Base-by-base conservation (phyloP, 179 eudicot genomes). In the Nepenthes alata region DNA sequence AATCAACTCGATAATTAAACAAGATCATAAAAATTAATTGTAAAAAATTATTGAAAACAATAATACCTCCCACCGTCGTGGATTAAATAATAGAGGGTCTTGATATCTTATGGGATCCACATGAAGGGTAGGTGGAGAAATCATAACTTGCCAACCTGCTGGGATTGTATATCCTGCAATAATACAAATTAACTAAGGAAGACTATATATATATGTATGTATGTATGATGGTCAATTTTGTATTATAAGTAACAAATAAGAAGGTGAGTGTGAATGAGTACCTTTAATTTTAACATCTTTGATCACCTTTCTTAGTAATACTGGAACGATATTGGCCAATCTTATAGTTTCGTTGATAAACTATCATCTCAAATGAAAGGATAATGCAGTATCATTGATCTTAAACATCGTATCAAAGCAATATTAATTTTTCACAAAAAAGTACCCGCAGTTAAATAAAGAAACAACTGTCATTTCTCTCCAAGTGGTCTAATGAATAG, bases 151-250 rank as follows among this genome's bases (percentile, higher is more conserved):
- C 75, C 70, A 67, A 3, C 72, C 75, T 13, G 52, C 57, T 50
- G 72, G 79, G 12, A 75, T 67, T 37, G 67, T 75, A 35, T 75
- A 75, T 6, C 75, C 75, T 75, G 74, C 55, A 45, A 45, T 9
- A 35, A 3, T 14, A 49, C 3, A 10, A 50, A 50, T 4, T 7
- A 41, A n/a, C 4, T 4, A 3, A 50, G n/a, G 4, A 11, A 11
- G 50, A 47, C 11, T 6, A 11, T 3, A 47, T 11, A 47, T 47
- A 47, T 47, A 6, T 47, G 4, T 8, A 47, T 1, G 4, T 25
- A 47, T 47, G 4, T 47, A 11, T 47, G 50, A 47, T 6, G 50
- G 10, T 8, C 11, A 47, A 47, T 47, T 11, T 11, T 12, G 1
- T 11, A 11, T 11, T 50, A 11, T 11, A 50, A 2, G 15, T 50